phyloP scores from a whole-genome alignment of 148 eudicot genomes.

The Vaccinium vitisidaea region DNA sequence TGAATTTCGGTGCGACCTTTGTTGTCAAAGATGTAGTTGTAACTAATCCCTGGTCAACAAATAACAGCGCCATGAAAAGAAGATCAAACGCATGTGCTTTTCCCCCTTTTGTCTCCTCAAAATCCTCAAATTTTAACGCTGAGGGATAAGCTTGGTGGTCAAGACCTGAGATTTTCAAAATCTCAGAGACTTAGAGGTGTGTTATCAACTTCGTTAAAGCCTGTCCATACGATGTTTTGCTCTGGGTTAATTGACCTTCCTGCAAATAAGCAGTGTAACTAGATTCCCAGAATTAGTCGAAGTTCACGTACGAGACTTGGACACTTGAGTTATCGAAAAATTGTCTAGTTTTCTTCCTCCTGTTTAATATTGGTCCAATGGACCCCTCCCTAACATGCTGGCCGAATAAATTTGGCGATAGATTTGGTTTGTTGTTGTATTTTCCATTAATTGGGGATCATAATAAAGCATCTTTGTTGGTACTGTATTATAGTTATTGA shows the following conservation, averaged over 20 bases:
- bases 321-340: too few species aligned
- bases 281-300: too few species aligned
- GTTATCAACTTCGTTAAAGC: too few species aligned
- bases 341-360: neutral
- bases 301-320: too few species aligned
- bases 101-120: neutral
- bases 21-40: conserved; percentile 14
- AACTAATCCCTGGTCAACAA: neutral
- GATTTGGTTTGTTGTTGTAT: neutral
- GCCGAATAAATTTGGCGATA: neutral
- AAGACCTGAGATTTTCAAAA: too few species aligned
- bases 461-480: neutral
- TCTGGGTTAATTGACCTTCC: too few species aligned
- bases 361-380: neutral
- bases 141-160: too few species aligned
- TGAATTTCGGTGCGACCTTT: neutral
- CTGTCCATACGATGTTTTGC: too few species aligned
- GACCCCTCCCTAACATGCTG: neutral
- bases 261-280: too few species aligned
- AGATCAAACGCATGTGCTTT: conserved; percentile 13
- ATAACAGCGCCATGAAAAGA: conserved; percentile 4
- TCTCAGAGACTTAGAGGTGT: too few species aligned
- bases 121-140: neutral
- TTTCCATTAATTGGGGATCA: neutral
- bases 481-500: too few species aligned